Base-by-base conservation (phyloP, 495 filamentous ascomycete genomes). In the Bathelium albidoporum region DNA sequence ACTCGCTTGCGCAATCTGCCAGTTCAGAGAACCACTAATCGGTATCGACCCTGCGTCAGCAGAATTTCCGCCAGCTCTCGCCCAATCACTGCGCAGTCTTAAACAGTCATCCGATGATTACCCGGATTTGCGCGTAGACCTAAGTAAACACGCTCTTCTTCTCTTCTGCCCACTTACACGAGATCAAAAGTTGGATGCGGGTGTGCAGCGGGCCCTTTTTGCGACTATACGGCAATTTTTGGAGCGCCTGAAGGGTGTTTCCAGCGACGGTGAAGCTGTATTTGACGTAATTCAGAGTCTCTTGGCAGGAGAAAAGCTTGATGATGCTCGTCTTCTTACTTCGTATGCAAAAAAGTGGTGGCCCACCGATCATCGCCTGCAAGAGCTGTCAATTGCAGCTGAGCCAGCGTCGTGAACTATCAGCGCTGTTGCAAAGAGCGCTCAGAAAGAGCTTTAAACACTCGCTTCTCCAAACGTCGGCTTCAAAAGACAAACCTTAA, bases 41-140 rank as follows among this genome's bases (percentile, higher is more conserved):
- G 89, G 88, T 28, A 72, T 90, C 10, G 79, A 81, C 12, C 70
- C 81, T 36, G 78, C 75, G 29, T 87, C 88, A 3, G 75, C 84
- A 14, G 81, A 81, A 2, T 96, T 96, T 76, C 91, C 93, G 1
- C 76, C 78, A 59, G 85, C 85, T 32, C 71, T 98, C 43, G 81
- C 84, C 41, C 77, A 78, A 60, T 80, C 84, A 14, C 77, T 97
- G 29, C 76, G 79, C 2, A 76, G 82, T 36, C 75, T 97, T 66
- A 78, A 72, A 24, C n/a, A 65, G 36, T 58, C 71, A 20, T 60
- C 69, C 2, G 4, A 66, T 36, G 32, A 66, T 11, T 24, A 45
- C 29, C 61, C 69, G 5, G 24, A 62, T 1, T 26, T 39, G 2
- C 66, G 64, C 32, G 49, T 31, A 14, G 65, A 59, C 28, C 34